Conservation (phyloP, 2,329 filamentous ascomycete species). For the Dichotomopilus funicola region DNA sequence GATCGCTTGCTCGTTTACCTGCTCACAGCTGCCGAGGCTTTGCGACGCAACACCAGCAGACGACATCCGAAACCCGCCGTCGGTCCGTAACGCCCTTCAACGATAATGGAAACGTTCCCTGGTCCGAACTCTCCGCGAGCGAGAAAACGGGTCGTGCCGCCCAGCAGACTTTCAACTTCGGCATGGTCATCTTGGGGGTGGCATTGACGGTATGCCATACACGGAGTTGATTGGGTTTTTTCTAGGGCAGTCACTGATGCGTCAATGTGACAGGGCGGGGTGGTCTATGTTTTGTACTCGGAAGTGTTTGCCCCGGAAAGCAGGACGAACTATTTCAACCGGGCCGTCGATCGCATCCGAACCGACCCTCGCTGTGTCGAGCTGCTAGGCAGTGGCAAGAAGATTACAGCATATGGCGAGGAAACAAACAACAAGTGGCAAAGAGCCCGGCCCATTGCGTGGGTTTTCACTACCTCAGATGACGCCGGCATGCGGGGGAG, state of each 20-base stretch:
- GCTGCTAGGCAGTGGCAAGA: slow-evolving; percentile 65
- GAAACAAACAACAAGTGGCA: slow-evolving; percentile 78
- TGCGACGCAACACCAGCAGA: slow-evolving; percentile 43
- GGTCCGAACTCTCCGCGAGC: slow-evolving; percentile 64
- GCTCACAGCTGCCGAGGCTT: slow-evolving; percentile 38
- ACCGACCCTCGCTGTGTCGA: slow-evolving; percentile 63
- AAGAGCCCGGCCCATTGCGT: slow-evolving; percentile 56
- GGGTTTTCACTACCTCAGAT: slow-evolving; percentile 19
- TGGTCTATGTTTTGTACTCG: slow-evolving; percentile 69
- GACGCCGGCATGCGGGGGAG: background rate
- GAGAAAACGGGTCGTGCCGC: slow-evolving; percentile 83
- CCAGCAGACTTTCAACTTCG: slow-evolving; percentile 85
- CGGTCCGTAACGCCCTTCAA: slow-evolving; percentile 75
- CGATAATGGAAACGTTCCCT: slow-evolving; percentile 76
- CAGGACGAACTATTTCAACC: slow-evolving; percentile 83
- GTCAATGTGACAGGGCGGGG: slow-evolving; percentile 51
- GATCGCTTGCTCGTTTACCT: slow-evolving; percentile 14
- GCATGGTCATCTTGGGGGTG: slow-evolving; percentile 67
- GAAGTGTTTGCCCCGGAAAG: slow-evolving; percentile 82
- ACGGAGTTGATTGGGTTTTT: too few relatives aligned
- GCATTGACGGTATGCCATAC: slow-evolving; percentile 59
- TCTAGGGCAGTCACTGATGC: background rate
- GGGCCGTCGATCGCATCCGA: slow-evolving; percentile 73
- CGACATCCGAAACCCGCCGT: slow-evolving; percentile 43
- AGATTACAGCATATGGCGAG: slow-evolving; percentile 78